Evolutionary conservation across 2,329 filamentous ascomycete genomes (phyloP), one percentile per base, ranked within the genome.

Genomic region (Fusarium chuoi): DNA sequence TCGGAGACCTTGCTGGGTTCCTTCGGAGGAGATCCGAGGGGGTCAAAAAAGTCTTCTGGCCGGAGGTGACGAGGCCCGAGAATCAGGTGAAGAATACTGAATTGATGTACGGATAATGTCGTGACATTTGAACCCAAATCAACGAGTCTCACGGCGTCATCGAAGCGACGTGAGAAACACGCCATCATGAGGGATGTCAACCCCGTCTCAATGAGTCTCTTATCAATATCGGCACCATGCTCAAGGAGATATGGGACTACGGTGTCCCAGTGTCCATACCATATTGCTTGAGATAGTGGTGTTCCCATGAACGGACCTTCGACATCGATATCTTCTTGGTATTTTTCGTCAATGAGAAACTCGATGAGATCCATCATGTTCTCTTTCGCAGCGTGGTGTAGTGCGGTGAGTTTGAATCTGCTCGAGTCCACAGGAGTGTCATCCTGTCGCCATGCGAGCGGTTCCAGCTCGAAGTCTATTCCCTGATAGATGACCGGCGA

Each of bases 71-170:
- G 73, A 56, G 77, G 77, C 10, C 75, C 77, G 13, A 78, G 70
- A 20, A 78, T 74, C n/a, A 78, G 65, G 60, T 78, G 77, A 30
- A 78, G 63, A 38, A 78, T 78, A 57, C 77, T 78, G 65, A 78
- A 78, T 15, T 75, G 68, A 41, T 78, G 77, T 28, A 75, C 66
- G 48, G 77, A 71, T 22, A 78, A 41, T 9, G 69, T 71, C 8
- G 62, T 75, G 36, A 78, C 77, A 26, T 71, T 68, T 46, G 77
- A 76, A 6, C 77, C 77, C 5, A 78, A 55, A 39, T 78, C 77
- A 20, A 78, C 68, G 28, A 78, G 77, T 62, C 55, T 77, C 28
- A 75, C 55, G 33, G 77, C 77, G 33, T 78, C 77, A 36, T 78
- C 77, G 46, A 78, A 78, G 9, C 76, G 77, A 44, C 77, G 77